These are phyloP conservation scores for Rickenella mellea DNA, from an alignment of 768 basidiomycete genomes.

Conservation along the genomic window DNA sequence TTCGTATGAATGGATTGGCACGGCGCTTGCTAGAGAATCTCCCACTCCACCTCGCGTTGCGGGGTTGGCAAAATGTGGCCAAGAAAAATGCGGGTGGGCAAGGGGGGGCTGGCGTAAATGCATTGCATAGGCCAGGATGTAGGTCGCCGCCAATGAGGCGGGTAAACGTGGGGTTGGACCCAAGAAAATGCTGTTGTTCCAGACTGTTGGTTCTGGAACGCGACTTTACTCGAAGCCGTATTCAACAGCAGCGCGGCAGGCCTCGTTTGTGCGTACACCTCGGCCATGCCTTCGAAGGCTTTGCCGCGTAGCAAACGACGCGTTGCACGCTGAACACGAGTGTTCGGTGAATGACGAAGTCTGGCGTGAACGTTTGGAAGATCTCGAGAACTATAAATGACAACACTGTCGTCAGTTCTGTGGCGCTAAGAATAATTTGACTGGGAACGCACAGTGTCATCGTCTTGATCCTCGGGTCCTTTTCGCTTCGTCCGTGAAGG, in stretches of 20 bases:
- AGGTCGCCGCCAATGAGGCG: no score
- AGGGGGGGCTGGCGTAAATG: no score
- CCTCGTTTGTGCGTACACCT: slow-evolving; percentile 46
- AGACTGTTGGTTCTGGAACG: no score
- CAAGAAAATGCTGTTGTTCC: no score
- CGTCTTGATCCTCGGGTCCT: background rate
- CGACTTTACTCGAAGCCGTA: slow-evolving; percentile 73
- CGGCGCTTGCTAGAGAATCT: no score
- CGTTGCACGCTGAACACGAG: slow-evolving; percentile 70
- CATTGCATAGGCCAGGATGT: no score
- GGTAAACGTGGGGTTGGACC: no score
- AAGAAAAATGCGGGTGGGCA: no score
- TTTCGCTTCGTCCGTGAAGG: background rate
- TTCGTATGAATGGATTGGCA: no score
- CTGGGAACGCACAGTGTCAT: background rate
- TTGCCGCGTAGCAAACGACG: slow-evolving; percentile 50
- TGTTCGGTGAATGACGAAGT: slow-evolving; percentile 31
- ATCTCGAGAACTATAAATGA: slow-evolving; percentile 14
- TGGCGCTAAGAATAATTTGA: slow-evolving; percentile 18
- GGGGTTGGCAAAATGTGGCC: no score
- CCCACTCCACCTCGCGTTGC: no score
- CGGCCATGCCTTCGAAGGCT: slow-evolving; percentile 53
- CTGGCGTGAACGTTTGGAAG: slow-evolving; percentile 2
- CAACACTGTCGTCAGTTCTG: slow-evolving; percentile 30
- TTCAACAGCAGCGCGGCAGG: slow-evolving; percentile 64